Conservation (phyloP, 1,284 basidiomycete genomes). For the Boletus semigastroideus region DNA sequence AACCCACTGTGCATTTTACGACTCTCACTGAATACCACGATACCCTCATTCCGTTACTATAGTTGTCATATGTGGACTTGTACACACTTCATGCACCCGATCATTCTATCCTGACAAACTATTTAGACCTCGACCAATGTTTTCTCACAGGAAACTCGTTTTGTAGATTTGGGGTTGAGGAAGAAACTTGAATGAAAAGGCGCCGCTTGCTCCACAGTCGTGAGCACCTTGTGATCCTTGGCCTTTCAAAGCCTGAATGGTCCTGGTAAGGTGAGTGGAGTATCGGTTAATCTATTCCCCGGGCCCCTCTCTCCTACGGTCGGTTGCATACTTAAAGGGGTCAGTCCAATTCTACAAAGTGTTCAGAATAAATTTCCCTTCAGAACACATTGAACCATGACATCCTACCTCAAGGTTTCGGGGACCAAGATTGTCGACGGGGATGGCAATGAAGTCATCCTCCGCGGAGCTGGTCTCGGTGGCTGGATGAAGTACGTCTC, state of each 20-base stretch:
- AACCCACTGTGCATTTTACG: conserved; percentile 31
- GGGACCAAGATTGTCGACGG: conserved; percentile 59
- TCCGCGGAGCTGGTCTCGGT: conserved; percentile 67
- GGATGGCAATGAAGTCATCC: conserved; percentile 53
- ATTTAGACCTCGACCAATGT: conserved; percentile 19
- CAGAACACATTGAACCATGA: conserved; percentile 16
- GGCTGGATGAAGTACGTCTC: conserved; percentile 66
- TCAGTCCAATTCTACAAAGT: not conserved
- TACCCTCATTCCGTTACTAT: conserved; percentile 35
- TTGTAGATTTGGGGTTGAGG: conserved; percentile 23
- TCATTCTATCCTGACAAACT: conserved; percentile 19
- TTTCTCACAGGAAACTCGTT: conserved; percentile 19
- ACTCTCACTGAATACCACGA: conserved; percentile 31
- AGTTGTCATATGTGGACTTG: conserved; percentile 28
- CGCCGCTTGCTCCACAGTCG: not conserved
- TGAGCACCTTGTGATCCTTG: conserved; percentile 4
- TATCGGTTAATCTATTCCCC: conserved; percentile 6
- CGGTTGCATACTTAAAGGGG: conserved; percentile 9
- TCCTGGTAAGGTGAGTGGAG: conserved; percentile 5
- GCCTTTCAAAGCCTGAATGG: not conserved
- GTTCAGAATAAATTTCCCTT: not conserved
- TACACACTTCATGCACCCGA: conserved; percentile 20
- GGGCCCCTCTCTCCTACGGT: not conserved
- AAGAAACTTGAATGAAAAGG: conserved; percentile 2
- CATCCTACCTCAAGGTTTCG: conserved; percentile 49